phyloP scores from a whole-genome alignment of 2,329 filamentous ascomycete genomes.

The Knufia fluminis region DNA sequence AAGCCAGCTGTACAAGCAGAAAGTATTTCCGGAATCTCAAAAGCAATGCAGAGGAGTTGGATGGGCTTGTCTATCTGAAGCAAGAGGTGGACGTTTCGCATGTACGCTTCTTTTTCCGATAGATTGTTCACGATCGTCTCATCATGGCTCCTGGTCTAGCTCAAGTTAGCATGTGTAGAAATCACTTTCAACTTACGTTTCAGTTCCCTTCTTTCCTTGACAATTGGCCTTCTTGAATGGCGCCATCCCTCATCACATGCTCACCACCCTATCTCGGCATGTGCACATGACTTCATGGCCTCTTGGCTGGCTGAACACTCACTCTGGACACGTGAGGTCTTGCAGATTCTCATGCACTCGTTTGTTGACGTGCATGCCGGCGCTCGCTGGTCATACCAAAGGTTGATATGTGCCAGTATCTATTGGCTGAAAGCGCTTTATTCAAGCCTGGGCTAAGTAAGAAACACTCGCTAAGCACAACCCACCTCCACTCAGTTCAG shows the following conservation, averaged over 20 bases:
- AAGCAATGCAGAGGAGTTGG: not conserved
- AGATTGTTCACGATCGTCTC: not conserved
- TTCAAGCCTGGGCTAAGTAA: not conserved
- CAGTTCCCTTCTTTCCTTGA: not conserved
- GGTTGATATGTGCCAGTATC: not conserved
- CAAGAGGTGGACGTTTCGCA: not conserved
- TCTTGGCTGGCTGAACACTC: too few species aligned
- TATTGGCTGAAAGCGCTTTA: not conserved
- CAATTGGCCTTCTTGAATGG: not conserved
- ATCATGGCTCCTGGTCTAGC: not conserved
- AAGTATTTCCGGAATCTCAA: not conserved
- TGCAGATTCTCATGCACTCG: not conserved
- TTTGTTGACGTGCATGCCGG: not conserved
- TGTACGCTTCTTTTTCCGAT: not conserved
- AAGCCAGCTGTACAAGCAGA: not conserved
- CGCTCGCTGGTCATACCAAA: not conserved
- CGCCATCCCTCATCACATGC: not conserved
- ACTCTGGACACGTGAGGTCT: not conserved
- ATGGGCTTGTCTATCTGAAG: not conserved
- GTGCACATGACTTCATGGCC: too few species aligned
- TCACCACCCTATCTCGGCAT: too few species aligned
- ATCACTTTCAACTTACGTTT: not conserved
- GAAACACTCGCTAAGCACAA: not conserved
- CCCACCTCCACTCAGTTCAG: not conserved
- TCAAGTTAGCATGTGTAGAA: slow-evolving; percentile 4